Evolutionary conservation across 139 green algal species (phyloP).

Genomic region (Pleodorina starrii): DNA sequence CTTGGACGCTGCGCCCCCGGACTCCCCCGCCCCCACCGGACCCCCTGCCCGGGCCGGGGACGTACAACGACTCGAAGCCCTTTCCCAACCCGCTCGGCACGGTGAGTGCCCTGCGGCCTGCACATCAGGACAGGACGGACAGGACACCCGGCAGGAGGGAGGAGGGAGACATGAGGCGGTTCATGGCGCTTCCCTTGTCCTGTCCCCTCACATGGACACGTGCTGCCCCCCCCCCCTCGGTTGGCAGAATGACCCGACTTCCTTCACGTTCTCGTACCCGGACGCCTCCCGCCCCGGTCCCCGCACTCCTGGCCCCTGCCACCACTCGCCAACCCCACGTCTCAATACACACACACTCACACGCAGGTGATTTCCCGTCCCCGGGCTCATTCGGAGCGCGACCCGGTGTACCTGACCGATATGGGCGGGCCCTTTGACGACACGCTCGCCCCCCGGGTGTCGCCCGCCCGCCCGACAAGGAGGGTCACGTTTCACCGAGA

Average conservation of each 20-base stretch:
- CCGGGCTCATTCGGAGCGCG: slow-evolving; percentile 1
- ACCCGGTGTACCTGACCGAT: slow-evolving; percentile 17
- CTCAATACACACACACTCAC: too few species aligned
- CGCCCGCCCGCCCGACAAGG: neutral
- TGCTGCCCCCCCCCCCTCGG: too few species aligned
- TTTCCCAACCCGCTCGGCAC: slow-evolving; percentile 45
- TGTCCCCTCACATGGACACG: too few species aligned
- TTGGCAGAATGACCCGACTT: too few species aligned
- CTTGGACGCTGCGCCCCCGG: slow-evolving; percentile 50
- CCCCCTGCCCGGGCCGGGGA: slow-evolving; percentile 46
- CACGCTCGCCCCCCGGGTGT: neutral
- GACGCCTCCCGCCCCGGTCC: too few species aligned
- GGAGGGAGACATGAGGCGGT: too few species aligned
- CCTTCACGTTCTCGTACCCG: too few species aligned
- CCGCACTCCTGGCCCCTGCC: too few species aligned
- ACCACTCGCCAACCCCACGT: too few species aligned
- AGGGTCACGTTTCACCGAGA: slow-evolving; percentile 39
- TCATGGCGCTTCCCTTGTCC: too few species aligned
- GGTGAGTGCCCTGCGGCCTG: slow-evolving; percentile 14
- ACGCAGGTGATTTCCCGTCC: slow-evolving; percentile 27
- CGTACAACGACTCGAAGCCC: slow-evolving; percentile 28
- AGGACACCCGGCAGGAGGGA: neutral
- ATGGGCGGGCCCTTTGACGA: slow-evolving; percentile 18
- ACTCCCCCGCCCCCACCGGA: neutral
- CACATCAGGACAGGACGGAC: neutral